Evolutionary conservation across 805 yeast genomes (phyloP).

Genomic region (Kodamaea laetipori): DNA sequence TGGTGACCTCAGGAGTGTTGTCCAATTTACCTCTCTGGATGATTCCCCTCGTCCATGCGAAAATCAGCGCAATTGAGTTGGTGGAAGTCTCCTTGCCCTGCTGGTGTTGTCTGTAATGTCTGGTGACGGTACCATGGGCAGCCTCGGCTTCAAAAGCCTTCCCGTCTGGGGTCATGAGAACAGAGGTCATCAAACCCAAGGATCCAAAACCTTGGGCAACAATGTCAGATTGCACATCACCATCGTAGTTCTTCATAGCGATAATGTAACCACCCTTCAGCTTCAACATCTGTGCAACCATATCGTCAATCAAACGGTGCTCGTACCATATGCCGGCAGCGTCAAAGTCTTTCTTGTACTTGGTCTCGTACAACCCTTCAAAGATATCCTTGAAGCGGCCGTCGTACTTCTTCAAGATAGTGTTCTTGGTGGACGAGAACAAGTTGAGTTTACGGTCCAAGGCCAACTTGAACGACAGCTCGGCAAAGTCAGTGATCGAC

Average conservation of each 20-base stretch:
- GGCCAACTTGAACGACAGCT: slow-evolving; percentile 77
- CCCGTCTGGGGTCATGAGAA: slow-evolving; percentile 81
- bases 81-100: slow-evolving; percentile 83
- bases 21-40: slow-evolving; percentile 81
- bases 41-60: slow-evolving; percentile 85
- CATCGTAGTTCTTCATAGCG: slow-evolving; percentile 83
- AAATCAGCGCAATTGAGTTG: slow-evolving; percentile 81
- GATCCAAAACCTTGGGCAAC: slow-evolving; percentile 90
- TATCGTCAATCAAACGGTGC: slow-evolving; percentile 82
- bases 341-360: slow-evolving; percentile 61
- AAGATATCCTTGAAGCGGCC: slow-evolving; percentile 83
- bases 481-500: slow-evolving; percentile 76
- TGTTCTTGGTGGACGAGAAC: slow-evolving; percentile 74
- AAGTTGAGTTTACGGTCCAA: slow-evolving; percentile 62
- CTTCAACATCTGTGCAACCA: slow-evolving; percentile 88
- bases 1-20: slow-evolving; percentile 66
- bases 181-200: slow-evolving; percentile 82
- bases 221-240: slow-evolving; percentile 83
- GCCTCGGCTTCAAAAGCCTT: slow-evolving; percentile 85
- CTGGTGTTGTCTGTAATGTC: slow-evolving; percentile 82
- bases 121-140: slow-evolving; percentile 86
- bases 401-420: slow-evolving; percentile 79
- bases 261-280: slow-evolving; percentile 80
- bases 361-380: slow-evolving; percentile 61
- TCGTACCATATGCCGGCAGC: slow-evolving; percentile 67